phyloP scores from a whole-genome alignment of 129 eudicot species.

The Solidago caesia region DNA sequence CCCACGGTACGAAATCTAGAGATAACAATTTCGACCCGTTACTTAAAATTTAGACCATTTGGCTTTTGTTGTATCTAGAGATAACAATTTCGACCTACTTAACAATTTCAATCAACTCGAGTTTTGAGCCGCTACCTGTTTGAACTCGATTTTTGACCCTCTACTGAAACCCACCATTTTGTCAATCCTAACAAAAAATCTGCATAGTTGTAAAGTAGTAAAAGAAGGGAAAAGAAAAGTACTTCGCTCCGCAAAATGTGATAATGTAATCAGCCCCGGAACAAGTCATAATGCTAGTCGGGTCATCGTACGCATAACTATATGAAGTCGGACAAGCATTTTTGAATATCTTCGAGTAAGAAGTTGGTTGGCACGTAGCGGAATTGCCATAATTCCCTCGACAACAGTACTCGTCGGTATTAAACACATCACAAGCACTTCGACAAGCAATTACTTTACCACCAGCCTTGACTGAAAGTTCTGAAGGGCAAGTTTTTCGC shows the following conservation, averaged over 20 bases:
- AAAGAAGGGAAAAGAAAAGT: background rate
- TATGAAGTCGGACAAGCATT: slow-evolving; percentile 60
- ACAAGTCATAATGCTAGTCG: slow-evolving; percentile 62
- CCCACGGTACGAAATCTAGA: background rate
- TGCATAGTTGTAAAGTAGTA: background rate
- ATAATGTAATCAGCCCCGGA: slow-evolving; percentile 49
- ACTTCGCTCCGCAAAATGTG: slow-evolving; percentile 61
- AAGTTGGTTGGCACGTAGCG: slow-evolving; percentile 49
- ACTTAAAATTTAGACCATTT: background rate
- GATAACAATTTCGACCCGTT: background rate
- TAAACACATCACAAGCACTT: slow-evolving; percentile 74
- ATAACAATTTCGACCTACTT: too few species aligned
- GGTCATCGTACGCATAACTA: slow-evolving; percentile 74
- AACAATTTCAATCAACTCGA: background rate
- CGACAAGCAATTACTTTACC: slow-evolving; percentile 49
- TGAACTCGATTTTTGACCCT: background rate
- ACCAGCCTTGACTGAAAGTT: slow-evolving; percentile 35
- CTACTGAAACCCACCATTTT: background rate
- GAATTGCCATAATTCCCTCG: slow-evolving; percentile 57
- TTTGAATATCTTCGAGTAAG: slow-evolving; percentile 55
- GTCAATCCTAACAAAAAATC: background rate
- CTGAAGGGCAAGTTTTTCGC: slow-evolving; percentile 48
- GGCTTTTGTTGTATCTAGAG: too few species aligned
- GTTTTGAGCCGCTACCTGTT: background rate
- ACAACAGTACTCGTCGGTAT: slow-evolving; percentile 66